These are phyloP conservation scores for Lactuca saligna DNA, from an alignment of 129 eudicot genomes.

Conservation along the genomic window DNA sequence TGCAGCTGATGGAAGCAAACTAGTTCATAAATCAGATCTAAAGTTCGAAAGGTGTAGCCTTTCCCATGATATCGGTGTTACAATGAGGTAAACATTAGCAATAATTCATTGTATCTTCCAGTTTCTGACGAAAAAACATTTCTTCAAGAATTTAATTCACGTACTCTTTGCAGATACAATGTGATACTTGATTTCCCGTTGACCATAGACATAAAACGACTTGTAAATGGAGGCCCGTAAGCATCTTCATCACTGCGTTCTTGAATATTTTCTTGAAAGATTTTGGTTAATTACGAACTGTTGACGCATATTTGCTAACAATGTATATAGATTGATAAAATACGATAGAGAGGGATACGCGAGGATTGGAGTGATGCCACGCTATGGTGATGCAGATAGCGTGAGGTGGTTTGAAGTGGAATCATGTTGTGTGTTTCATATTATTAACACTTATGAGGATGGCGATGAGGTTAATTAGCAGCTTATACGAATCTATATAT, in stretches of 20 bases:
- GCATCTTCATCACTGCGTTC: slow-evolving; percentile 16
- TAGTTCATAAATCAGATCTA: slow-evolving; percentile 66
- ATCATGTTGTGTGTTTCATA: slow-evolving; percentile 60
- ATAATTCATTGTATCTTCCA: background rate
- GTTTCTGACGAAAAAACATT: background rate
- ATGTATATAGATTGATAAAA: slow-evolving; percentile 48
- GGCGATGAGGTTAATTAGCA: slow-evolving; percentile 52
- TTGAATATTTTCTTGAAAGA: background rate
- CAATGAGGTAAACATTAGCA: slow-evolving; percentile 43
- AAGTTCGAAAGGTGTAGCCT: slow-evolving; percentile 52
- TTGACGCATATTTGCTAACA: slow-evolving; percentile 7
- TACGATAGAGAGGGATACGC: slow-evolving; percentile 47
- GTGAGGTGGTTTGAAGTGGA: slow-evolving; percentile 62
- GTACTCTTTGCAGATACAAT: slow-evolving; percentile 49
- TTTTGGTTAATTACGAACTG: background rate
- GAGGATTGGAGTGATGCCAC: slow-evolving; percentile 79
- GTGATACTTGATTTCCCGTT: slow-evolving; percentile 72
- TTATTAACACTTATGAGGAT: slow-evolving; percentile 61
- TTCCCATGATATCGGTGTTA: slow-evolving; percentile 74
- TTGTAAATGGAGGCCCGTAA: slow-evolving; percentile 70
- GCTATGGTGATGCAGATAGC: slow-evolving; percentile 61
- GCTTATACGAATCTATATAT: too few species aligned
- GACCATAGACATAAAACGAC: slow-evolving; percentile 57
- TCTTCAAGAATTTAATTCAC: background rate
- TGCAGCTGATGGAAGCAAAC: slow-evolving; percentile 53